Percentiles rank a stretch among this genome's conserved stretches.
These are phyloP conservation scores for Telopea speciosissima DNA, from an alignment of 177 flowering plant species.

Conservation along the genomic window DNA sequence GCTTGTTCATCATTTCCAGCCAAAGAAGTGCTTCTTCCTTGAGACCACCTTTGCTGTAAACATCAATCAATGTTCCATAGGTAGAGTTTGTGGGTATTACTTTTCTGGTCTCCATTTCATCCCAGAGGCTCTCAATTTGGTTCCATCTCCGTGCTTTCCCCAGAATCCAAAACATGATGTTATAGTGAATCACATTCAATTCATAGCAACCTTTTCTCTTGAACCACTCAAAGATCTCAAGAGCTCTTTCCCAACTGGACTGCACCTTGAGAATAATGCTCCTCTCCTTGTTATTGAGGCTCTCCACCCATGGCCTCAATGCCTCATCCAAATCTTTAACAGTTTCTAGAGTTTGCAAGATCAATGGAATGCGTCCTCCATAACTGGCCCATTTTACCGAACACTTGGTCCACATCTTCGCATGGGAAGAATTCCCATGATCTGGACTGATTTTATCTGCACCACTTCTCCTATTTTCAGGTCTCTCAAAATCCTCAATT, in stretches of 20 bases:
- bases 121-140: constrained; percentile 50
- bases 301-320: constrained; percentile 69
- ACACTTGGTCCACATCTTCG: constrained; percentile 37
- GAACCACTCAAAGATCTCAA: constrained; percentile 89
- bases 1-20: constrained; percentile 61
- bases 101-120: constrained; percentile 50
- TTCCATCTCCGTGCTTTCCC: constrained; percentile 70
- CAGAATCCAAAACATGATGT: constrained; percentile 72
- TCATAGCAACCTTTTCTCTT: constrained; percentile 74
- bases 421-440: constrained; percentile 7
- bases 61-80: constrained; percentile 87
- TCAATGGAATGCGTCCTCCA: constrained; percentile 72
- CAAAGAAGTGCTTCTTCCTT: constrained; percentile 61
- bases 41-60: constrained; percentile 81
- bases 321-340: constrained; percentile 64
- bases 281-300: constrained; percentile 63
- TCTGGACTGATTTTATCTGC: constrained; percentile 5
- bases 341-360: constrained; percentile 60
- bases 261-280: constrained; percentile 94
- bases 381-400: constrained; percentile 60
- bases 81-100: constrained; percentile 68
- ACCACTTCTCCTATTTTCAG: constrained; percentile 5
- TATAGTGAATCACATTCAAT: constrained; percentile 90
- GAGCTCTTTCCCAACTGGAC: constrained; percentile 64
- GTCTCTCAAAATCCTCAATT: constrained; percentile 1